A percentile compares a stretch with the other conserved stretches of the same genome.
These are phyloP conservation scores for Nepenthes gracilis DNA, from an alignment of 148 eudicot species.

Conservation along the genomic window DNA sequence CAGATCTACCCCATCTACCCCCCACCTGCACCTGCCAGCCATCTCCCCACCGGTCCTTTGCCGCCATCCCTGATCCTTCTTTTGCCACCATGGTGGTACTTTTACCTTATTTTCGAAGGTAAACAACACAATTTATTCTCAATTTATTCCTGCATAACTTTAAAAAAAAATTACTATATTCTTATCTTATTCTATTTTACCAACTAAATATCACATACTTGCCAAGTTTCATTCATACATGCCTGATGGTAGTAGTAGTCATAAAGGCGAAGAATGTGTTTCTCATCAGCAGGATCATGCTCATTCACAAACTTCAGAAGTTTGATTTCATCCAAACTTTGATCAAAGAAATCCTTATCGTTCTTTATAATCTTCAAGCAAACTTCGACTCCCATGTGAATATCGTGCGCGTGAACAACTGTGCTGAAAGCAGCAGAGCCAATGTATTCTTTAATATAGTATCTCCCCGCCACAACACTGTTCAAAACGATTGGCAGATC, in stretches of 20 bases:
- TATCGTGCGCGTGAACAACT: constrained; percentile 93
- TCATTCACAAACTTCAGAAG: constrained; percentile 92
- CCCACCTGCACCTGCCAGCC: no score
- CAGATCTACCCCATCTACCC: no score
- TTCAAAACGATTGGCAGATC: constrained; percentile 71
- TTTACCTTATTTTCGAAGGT: no score
- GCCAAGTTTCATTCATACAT: not conserved
- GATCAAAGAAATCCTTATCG: constrained; percentile 95
- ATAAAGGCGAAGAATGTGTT: constrained; percentile 81
- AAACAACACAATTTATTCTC: no score
- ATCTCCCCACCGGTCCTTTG: no score
- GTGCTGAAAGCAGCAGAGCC: constrained; percentile 98
- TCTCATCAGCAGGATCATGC: constrained; percentile 78
- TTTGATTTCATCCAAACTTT: constrained; percentile 95
- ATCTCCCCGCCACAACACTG: constrained; percentile 66
- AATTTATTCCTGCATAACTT: no score
- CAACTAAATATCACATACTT: no score
- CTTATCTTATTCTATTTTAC: no score
- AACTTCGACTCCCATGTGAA: constrained; percentile 70
- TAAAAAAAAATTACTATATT: no score
- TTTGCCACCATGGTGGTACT: no score
- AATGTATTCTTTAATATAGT: constrained; percentile 71
- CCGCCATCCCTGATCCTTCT: no score
- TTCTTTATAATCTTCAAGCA: constrained; percentile 96
- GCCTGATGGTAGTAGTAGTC: constrained; percentile 96